Percentiles rank a stretch among this genome's conserved stretches.
These are phyloP conservation scores for Cetraspora pellucida DNA, from an alignment of 192 early-diverging fungal species.

Conservation along the genomic window DNA sequence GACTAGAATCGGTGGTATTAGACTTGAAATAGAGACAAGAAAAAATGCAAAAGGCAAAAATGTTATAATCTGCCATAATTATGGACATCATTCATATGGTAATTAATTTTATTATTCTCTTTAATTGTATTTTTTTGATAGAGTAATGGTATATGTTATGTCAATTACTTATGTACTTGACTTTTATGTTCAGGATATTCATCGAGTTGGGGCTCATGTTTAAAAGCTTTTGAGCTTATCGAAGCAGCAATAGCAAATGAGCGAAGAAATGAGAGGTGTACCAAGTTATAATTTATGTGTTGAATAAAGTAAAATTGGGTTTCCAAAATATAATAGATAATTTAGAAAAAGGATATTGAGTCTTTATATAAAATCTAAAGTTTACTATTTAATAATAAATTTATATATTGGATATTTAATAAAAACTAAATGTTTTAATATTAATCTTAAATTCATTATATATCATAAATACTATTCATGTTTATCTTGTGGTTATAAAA, in stretches of 20 bases:
- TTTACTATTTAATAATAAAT: too few species aligned
- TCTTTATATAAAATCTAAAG: too few species aligned
- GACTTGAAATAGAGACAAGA: slow-evolving; percentile 57
- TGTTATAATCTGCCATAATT: slow-evolving; percentile 60
- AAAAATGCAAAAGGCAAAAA: slow-evolving; percentile 40
- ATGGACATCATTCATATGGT: slow-evolving; percentile 63
- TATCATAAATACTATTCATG: too few species aligned
- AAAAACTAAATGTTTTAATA: too few species aligned
- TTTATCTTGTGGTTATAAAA: too few species aligned
- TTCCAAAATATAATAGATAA: too few species aligned
- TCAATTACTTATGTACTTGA: neutral
- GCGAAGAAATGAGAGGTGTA: neutral
- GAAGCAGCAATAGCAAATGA: slow-evolving; percentile 29
- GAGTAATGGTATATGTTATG: neutral
- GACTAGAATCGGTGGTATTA: slow-evolving; percentile 46
- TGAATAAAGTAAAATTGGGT: neutral
- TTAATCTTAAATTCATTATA: too few species aligned
- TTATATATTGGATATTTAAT: too few species aligned
- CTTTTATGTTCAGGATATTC: slow-evolving; percentile 51
- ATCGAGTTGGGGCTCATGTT: slow-evolving; percentile 61
- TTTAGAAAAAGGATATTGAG: too few species aligned
- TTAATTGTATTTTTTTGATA: neutral
- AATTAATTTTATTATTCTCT: slow-evolving; percentile 34
- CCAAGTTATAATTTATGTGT: neutral
- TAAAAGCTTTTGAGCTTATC: slow-evolving; percentile 43